Conservation (phyloP, 306 rosid genomes). For the Fagus sylvatica region DNA sequence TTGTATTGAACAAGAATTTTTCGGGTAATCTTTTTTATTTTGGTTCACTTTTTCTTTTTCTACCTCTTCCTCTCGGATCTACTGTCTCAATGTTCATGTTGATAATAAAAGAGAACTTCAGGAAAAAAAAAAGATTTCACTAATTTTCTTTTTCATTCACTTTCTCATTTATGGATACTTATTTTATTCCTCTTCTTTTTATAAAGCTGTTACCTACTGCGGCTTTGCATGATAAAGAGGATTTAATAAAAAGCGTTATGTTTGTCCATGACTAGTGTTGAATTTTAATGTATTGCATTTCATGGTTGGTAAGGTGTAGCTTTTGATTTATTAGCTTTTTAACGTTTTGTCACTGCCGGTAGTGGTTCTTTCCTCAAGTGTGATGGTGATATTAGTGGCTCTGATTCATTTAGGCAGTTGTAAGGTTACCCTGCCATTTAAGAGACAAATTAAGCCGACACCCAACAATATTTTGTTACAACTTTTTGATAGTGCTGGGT, state of each 20-base stretch:
- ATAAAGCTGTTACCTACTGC: constrained; percentile 39
- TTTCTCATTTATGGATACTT: neutral
- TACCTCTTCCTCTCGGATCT: neutral
- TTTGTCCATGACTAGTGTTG: constrained; percentile 21
- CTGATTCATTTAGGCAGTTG: constrained; percentile 4
- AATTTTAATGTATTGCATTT: constrained; percentile 36
- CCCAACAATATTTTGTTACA: neutral
- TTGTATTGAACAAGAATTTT: neutral
- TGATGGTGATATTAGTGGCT: constrained; percentile 26
- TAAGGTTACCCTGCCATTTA: neutral
- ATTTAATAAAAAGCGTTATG: constrained; percentile 36
- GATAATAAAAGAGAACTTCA: neutral
- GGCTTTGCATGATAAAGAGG: constrained; percentile 32
- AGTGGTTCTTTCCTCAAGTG: neutral
- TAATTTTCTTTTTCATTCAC: neutral
- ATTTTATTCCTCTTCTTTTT: constrained; percentile 26
- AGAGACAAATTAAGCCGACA: neutral
- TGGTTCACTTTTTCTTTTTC: neutral
- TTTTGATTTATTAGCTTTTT: constrained; percentile 39
- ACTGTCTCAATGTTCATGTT: neutral
- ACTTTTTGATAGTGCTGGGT: neutral
- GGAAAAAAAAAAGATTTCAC: neutral
- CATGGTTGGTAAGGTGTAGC: constrained; percentile 40
- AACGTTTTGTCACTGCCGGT: constrained; percentile 1
- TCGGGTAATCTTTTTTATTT: neutral